Evolutionary conservation across 495 filamentous ascomycete species (phyloP).

Genomic region (Penicillium tannophilum): DNA sequence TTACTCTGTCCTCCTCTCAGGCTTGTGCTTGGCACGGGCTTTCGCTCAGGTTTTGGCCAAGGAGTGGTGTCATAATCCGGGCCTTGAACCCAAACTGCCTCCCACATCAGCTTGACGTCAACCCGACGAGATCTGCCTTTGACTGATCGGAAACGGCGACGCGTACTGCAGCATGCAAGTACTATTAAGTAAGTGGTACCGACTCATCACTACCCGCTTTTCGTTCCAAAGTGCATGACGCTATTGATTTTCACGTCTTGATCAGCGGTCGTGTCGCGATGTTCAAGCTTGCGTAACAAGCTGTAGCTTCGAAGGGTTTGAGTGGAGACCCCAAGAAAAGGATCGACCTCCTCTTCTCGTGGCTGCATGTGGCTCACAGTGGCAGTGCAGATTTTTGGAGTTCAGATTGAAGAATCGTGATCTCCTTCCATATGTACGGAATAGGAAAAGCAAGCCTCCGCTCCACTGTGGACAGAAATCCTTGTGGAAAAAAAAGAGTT

Average conservation of each 20-base stretch:
- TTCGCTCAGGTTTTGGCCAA: conserved; percentile 5
- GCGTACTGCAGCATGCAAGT: background rate
- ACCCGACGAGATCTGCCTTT: background rate
- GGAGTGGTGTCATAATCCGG: conserved; percentile 9
- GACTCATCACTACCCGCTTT: background rate
- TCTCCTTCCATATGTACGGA: background rate
- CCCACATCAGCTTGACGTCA: conserved; percentile 36
- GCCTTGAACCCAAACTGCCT: background rate
- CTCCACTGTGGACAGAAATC: background rate
- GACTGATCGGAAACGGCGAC: conserved; percentile 8
- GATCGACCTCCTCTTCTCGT: background rate
- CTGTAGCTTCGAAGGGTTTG: background rate
- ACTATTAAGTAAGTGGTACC: background rate
- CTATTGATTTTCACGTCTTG: background rate
- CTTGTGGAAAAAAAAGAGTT: background rate
- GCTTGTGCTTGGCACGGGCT: conserved; percentile 20
- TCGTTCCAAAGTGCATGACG: background rate
- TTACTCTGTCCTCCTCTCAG: background rate
- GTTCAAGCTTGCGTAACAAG: background rate
- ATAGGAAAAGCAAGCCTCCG: background rate
- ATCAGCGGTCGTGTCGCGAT: background rate
- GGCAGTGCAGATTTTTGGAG: background rate
- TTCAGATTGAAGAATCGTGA: background rate
- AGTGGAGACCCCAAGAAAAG: background rate
- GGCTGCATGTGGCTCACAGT: background rate